These are phyloP conservation scores for Boletellus deceptivus DNA, from an alignment of 1,284 basidiomycete genomes.

Conservation along the genomic window DNA sequence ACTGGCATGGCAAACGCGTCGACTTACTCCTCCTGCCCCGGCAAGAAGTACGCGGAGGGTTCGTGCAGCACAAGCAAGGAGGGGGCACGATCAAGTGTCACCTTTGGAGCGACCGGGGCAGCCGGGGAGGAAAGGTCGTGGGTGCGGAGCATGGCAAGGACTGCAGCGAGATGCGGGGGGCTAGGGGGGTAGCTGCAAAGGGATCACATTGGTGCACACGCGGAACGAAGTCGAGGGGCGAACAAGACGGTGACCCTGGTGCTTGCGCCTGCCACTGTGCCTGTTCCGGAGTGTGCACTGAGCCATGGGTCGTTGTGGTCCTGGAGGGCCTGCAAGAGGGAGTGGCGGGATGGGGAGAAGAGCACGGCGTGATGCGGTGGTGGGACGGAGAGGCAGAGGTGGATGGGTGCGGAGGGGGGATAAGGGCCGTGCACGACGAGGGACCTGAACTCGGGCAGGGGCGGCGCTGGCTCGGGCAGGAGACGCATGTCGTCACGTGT, in stretches of 20 bases:
- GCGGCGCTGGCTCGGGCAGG: constrained; percentile 25
- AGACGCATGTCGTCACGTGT: constrained; percentile 26
- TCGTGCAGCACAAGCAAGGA: constrained; percentile 63
- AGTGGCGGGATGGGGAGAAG: constrained; percentile 48
- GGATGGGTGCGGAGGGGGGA: constrained; percentile 55
- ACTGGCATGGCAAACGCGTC: neutral
- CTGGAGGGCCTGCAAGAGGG: constrained; percentile 42
- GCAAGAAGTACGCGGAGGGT: constrained; percentile 56
- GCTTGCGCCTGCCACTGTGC: constrained; percentile 40
- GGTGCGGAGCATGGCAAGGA: constrained; percentile 53
- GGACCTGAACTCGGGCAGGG: constrained; percentile 46
- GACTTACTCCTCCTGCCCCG: constrained; percentile 31
- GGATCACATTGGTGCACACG: constrained; percentile 7
- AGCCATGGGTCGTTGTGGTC: constrained; percentile 59
- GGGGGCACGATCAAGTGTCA: constrained; percentile 46
- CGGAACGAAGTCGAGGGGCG: constrained; percentile 28
- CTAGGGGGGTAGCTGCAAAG: constrained; percentile 61
- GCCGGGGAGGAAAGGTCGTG: constrained; percentile 24
- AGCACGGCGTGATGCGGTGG: constrained; percentile 43
- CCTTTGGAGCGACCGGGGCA: constrained; percentile 31
- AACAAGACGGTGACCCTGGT: constrained; percentile 56
- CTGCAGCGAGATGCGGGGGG: constrained; percentile 52
- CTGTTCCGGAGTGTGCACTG: constrained; percentile 42
- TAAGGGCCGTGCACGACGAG: constrained; percentile 54
- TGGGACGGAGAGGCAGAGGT: constrained; percentile 50